Evolutionary conservation across 371 early-diverging fungal species (phyloP).

Genomic region (Paraphysoderma sedebokerense): DNA sequence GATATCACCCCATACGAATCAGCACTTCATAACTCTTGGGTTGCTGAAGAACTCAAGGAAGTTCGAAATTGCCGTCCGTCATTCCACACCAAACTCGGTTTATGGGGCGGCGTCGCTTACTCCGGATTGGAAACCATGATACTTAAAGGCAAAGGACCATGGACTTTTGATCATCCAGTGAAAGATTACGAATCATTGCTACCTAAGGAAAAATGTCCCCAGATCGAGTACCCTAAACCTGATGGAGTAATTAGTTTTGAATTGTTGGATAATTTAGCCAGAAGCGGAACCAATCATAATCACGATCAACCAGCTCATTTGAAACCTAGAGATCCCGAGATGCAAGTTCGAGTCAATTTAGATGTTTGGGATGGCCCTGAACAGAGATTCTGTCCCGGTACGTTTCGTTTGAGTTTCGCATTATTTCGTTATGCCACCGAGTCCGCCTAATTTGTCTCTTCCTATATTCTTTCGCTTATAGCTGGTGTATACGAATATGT

Average conservation of each 20-base stretch:
- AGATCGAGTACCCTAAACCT: slow-evolving; percentile 95
- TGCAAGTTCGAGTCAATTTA: slow-evolving; percentile 68
- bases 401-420: background rate
- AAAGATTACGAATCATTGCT: slow-evolving; percentile 68
- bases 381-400: slow-evolving; percentile 87
- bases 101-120: slow-evolving; percentile 72
- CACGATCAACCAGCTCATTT: slow-evolving; percentile 93
- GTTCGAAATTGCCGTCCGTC: slow-evolving; percentile 89
- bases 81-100: slow-evolving; percentile 76
- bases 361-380: slow-evolving; percentile 91
- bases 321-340: slow-evolving; percentile 43
- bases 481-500: slow-evolving; percentile 98
- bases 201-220: slow-evolving; percentile 35
- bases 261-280: slow-evolving; percentile 74
- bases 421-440: background rate
- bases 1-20: slow-evolving; percentile 60
- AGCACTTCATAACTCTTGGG: slow-evolving; percentile 69
- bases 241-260: slow-evolving; percentile 91
- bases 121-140: slow-evolving; percentile 79
- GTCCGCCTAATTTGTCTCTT: background rate
- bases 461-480: slow-evolving; percentile 8
- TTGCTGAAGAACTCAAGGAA: slow-evolving; percentile 77
- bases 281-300: slow-evolving; percentile 89
- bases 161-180: slow-evolving; percentile 77
- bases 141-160: slow-evolving; percentile 78